Evolutionary conservation across 1,284 basidiomycete species (phyloP).

Genomic region (Ganoderma lucidum): DNA sequence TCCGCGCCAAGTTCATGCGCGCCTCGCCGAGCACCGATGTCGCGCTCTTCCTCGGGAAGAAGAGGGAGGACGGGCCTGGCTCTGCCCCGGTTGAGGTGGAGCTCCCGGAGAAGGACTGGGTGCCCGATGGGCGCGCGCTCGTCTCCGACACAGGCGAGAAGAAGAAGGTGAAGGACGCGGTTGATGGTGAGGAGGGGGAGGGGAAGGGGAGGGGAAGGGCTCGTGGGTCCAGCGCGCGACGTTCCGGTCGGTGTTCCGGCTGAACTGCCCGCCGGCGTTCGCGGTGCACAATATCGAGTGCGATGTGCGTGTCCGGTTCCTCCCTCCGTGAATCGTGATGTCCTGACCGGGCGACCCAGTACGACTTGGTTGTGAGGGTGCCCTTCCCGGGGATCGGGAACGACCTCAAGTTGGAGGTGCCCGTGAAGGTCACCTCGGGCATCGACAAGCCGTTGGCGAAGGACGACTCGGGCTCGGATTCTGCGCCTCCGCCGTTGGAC

Average conservation of each 20-base stretch:
- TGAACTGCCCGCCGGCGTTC: slow-evolving; percentile 25
- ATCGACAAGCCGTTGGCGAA: slow-evolving; percentile 15
- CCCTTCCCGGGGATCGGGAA: slow-evolving; percentile 31
- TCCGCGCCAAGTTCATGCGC: neutral
- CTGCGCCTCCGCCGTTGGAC: slow-evolving; percentile 8
- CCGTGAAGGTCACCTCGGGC: slow-evolving; percentile 24
- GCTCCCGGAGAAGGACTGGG: slow-evolving; percentile 11
- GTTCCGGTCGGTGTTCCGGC: slow-evolving; percentile 20
- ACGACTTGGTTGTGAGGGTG: slow-evolving; percentile 21
- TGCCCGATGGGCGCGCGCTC: neutral
- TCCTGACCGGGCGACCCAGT: neutral
- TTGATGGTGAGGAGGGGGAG: neutral
- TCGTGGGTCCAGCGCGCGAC: slow-evolving; percentile 21
- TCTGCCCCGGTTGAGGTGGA: neutral
- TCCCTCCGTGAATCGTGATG: too few relatives aligned
- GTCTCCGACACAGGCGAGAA: neutral
- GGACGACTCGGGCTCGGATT: neutral
- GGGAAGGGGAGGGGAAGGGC: slow-evolving; percentile 1
- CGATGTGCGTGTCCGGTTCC: slow-evolving; percentile 1
- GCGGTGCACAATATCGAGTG: slow-evolving; percentile 15
- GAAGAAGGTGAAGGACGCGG: neutral
- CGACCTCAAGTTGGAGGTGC: slow-evolving; percentile 17
- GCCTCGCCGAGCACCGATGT: neutral
- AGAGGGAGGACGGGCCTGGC: too few relatives aligned
- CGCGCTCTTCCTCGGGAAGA: slow-evolving; percentile 6